Evolutionary conservation across 345 rosid species (phyloP).

Genomic region (Draba incana): DNA sequence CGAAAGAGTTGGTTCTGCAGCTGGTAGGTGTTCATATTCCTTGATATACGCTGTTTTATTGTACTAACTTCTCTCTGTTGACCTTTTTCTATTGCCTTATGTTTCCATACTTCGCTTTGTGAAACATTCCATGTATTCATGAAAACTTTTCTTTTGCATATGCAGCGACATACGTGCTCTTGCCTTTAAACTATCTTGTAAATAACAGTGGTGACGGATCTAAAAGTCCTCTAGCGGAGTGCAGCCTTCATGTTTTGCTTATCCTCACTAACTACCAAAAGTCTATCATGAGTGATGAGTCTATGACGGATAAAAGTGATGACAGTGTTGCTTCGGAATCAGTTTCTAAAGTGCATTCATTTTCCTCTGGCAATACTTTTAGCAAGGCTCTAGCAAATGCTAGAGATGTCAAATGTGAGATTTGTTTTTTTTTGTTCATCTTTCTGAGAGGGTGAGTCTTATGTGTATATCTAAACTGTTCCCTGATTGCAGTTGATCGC

Average conservation of each 20-base stretch:
- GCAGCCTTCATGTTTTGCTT: conserved; percentile 84
- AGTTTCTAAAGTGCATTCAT: conserved; percentile 53
- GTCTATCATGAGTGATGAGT: conserved; percentile 59
- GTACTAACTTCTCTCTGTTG: conserved; percentile 25
- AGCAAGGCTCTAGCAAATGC: conserved; percentile 86
- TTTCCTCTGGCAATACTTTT: conserved; percentile 74
- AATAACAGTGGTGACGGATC: conserved; percentile 64
- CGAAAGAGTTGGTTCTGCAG: conserved; percentile 88
- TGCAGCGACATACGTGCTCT: conserved; percentile 83
- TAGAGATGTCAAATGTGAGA: conserved; percentile 88
- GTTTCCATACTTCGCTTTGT: conserved; percentile 1
- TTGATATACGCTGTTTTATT: neutral
- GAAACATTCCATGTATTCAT: conserved; percentile 4
- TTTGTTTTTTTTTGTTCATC: conserved; percentile 16
- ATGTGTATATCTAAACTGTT: conserved; percentile 24
- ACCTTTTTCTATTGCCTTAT: conserved; percentile 13
- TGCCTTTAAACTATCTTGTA: conserved; percentile 86
- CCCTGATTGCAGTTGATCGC: conserved; percentile 69
- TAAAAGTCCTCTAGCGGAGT: conserved; percentile 69
- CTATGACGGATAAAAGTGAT: conserved; percentile 61
- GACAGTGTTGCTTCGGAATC: conserved; percentile 64
- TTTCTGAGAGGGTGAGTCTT: neutral
- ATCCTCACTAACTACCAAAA: conserved; percentile 83
- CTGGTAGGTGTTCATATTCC: conserved; percentile 58
- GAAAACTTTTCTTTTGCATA: conserved; percentile 35